A percentile compares a stretch with the other conserved stretches of the same genome.
Evolutionary conservation across 2,329 filamentous ascomycete genomes (phyloP).

Genomic region (Bisporella sp.): DNA sequence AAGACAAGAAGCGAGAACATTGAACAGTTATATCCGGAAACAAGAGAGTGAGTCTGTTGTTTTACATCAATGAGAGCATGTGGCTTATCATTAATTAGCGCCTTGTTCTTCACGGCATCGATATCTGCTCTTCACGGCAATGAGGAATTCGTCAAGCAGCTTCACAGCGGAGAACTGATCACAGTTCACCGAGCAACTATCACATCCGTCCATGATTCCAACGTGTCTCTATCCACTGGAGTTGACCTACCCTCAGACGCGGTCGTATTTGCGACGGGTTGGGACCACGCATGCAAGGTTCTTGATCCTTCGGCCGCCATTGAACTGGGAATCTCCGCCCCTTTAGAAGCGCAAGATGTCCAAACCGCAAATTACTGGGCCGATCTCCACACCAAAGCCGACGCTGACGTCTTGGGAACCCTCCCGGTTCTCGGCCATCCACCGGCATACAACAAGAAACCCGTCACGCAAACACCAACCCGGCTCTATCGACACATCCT

Average conservation of each 20-base stretch:
- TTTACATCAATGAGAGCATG: too few relatives aligned
- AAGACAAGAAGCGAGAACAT: slow-evolving; percentile 7
- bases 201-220: slow-evolving; percentile 5
- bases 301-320: slow-evolving; percentile 3
- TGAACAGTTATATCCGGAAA: slow-evolving; percentile 8
- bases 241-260: slow-evolving; percentile 3
- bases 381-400: background rate
- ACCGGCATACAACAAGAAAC: slow-evolving; percentile 1
- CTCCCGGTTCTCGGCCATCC: background rate
- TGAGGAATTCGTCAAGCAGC: slow-evolving; percentile 7
- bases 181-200: slow-evolving; percentile 11
- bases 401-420: slow-evolving; percentile 2
- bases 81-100: background rate
- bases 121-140: slow-evolving; percentile 8
- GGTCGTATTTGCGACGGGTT: slow-evolving; percentile 9
- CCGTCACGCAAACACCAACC: slow-evolving; percentile 4
- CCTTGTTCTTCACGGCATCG: slow-evolving; percentile 5
- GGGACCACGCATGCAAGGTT: slow-evolving; percentile 3
- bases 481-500: slow-evolving; percentile 11
- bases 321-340: slow-evolving; percentile 3
- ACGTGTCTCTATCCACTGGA: slow-evolving; percentile 2
- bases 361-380: slow-evolving; percentile 2
- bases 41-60: slow-evolving; percentile 1
- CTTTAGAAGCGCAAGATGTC: slow-evolving; percentile 1
- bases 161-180: slow-evolving; percentile 7